Base-by-base conservation (phyloP, 768 basidiomycete genomes). In the Collybia nuda region DNA sequence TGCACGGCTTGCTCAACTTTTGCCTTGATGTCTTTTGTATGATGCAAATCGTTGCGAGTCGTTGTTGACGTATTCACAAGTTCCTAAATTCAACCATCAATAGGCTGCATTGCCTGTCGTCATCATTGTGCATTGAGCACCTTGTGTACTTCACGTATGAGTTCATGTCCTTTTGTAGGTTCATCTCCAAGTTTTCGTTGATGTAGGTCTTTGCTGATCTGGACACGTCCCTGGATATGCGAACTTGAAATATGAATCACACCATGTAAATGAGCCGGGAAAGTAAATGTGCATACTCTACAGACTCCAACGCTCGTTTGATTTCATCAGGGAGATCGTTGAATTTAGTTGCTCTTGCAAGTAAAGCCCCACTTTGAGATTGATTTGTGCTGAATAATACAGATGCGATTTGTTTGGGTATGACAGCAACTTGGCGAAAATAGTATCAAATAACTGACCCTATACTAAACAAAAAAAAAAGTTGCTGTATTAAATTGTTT, bases 1-100 rank as follows among this genome's bases (percentile, higher is more conserved):
- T 89, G 83, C 22, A 90, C 84, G 0, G 86, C 79, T 66, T 86
- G 84, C 46, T 91, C 88, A 11, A 85, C 82, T 72, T 88, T 90
- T 2, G 73, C 68, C 62, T 86, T 87, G 42, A 93, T 69, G 65
- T 91, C 88, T 52, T 79, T 79, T 22, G 85, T 84, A 37, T 81
- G 76, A 48, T 80, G 77, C 21, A 79, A 68, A 62, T 93, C 90
- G 14, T 82, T 78, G 47, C 82, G 84, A 35, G 88, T 80, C 18
- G 77, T 79, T 6, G 82, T 78, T 26, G 82, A 74, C 2, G 79
- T 77, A 56, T 80, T 80, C 39, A 85, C 71, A 37, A 88, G 72
- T 51, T 89, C 89, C 89, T 91, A 52, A 14, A 14, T 5, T 14
- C 32, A 11, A 32, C 9, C 32, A 32, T 32, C 14, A 32, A 32